Percentiles rank a stretch among this genome's conserved stretches.
These are phyloP conservation scores for Meyerozyma smithsonii DNA, from an alignment of 1,139 yeast species.

Conservation along the genomic window DNA sequence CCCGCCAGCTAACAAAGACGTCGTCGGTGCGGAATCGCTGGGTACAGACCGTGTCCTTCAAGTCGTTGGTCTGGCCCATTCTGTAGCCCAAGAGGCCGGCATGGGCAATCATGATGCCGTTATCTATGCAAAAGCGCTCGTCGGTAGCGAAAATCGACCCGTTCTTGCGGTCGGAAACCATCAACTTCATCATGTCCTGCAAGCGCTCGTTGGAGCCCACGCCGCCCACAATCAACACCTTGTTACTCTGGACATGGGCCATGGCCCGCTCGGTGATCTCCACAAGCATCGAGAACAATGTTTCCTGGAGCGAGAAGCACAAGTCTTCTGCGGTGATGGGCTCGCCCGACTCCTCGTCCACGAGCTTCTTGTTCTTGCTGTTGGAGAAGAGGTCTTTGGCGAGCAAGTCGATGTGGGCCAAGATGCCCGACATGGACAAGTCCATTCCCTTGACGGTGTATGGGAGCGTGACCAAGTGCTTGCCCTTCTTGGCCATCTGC, in stretches of 20 bases:
- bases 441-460: conserved; percentile 99
- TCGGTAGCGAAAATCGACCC: conserved; percentile 92
- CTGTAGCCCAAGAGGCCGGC: conserved; percentile 88
- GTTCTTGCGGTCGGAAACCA: conserved; percentile 79
- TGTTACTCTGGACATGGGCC: conserved; percentile 92
- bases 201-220: conserved; percentile 91
- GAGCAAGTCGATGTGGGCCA: conserved; percentile 75
- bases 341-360: conserved; percentile 48
- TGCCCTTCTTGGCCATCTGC: conserved; percentile 78
- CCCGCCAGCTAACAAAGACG: conserved; percentile 86
- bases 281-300: conserved; percentile 90
- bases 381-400: conserved; percentile 63
- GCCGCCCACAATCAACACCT: conserved; percentile 94
- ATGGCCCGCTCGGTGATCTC: conserved; percentile 97
- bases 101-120: conserved; percentile 98
- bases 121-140: conserved; percentile 93
- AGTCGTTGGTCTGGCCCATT: conserved; percentile 63
- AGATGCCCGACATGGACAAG: conserved; percentile 89
- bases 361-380: conserved; percentile 27
- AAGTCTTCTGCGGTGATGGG: conserved; percentile 76
- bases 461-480: conserved; percentile 71
- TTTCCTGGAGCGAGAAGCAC: conserved; percentile 90
- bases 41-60: conserved; percentile 78
- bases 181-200: conserved; percentile 92
- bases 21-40: conserved; percentile 94